Evolutionary conservation across 202 grass and related monocot genomes (phyloP).

Genomic region (Carex sylvatica): DNA sequence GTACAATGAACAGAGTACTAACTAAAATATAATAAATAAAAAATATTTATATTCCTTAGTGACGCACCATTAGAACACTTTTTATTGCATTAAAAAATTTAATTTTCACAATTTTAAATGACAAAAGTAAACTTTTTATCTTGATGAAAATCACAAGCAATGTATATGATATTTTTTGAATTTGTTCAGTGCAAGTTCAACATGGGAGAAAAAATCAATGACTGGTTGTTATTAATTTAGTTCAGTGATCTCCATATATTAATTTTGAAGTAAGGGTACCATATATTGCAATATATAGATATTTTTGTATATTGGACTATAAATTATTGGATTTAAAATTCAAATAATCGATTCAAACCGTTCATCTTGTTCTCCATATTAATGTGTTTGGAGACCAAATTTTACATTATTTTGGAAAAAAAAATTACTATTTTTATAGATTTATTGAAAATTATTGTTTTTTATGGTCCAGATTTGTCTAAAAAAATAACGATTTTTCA

Average conservation of each 20-base stretch:
- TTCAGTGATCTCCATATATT: background rate
- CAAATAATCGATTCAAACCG: no score
- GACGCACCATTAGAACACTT: background rate
- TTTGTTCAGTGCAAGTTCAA: background rate
- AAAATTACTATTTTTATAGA: no score
- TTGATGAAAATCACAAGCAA: background rate
- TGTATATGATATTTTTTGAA: background rate
- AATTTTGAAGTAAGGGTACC: no score
- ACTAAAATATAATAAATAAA: background rate
- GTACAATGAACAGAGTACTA: background rate
- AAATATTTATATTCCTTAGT: background rate
- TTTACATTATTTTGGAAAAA: no score
- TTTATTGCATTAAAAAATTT: background rate
- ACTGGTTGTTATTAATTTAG: background rate
- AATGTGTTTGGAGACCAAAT: no score
- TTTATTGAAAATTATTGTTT: no score
- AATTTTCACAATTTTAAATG: background rate
- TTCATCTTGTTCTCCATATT: no score
- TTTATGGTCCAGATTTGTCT: no score
- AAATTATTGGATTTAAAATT: no score
- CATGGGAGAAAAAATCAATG: background rate
- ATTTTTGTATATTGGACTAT: no score
- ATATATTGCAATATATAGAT: no score
- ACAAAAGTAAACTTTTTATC: background rate
- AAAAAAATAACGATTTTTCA: no score